Conservation (phyloP, 768 basidiomycete species). For the Serpula lacrymans region DNA sequence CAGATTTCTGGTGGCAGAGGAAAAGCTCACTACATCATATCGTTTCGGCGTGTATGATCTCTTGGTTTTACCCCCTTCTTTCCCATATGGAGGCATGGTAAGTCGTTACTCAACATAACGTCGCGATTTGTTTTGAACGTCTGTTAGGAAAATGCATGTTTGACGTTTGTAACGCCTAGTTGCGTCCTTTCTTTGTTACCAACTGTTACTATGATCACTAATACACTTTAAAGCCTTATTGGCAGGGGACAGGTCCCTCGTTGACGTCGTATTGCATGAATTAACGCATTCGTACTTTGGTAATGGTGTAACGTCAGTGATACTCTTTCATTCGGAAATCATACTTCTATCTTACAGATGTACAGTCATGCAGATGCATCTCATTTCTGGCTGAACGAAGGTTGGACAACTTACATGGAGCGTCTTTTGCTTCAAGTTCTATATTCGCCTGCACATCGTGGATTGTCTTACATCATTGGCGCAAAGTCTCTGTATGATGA, state of each 20-base stretch:
- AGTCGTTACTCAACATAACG: background rate
- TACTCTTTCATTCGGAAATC: conserved; percentile 15
- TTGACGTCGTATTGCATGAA: conserved; percentile 89
- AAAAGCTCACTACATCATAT: conserved; percentile 73
- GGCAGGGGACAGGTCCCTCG: conserved; percentile 81
- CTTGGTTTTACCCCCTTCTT: conserved; percentile 84
- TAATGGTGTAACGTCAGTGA: conserved; percentile 74
- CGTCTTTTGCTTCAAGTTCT: conserved; percentile 69
- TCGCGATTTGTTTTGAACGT: background rate
- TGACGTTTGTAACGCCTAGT: conserved; percentile 90
- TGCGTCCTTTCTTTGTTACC: too few species aligned
- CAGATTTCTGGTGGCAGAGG: conserved; percentile 76
- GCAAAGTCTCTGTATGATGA: conserved; percentile 69
- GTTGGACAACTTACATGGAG: conserved; percentile 94
- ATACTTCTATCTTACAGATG: background rate
- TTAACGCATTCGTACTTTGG: conserved; percentile 88
- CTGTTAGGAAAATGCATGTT: conserved; percentile 79
- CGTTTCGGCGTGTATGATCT: conserved; percentile 87
- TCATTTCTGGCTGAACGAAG: conserved; percentile 90
- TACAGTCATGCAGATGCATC: conserved; percentile 63
- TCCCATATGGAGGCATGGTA: conserved; percentile 92
- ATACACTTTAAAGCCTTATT: conserved; percentile 55
- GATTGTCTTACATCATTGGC: conserved; percentile 78
- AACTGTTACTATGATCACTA: conserved; percentile 14
- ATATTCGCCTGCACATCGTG: conserved; percentile 72